phyloP scores from a whole-genome alignment of 2,329 filamentous ascomycete species.

The Karstenula rhodostoma region DNA sequence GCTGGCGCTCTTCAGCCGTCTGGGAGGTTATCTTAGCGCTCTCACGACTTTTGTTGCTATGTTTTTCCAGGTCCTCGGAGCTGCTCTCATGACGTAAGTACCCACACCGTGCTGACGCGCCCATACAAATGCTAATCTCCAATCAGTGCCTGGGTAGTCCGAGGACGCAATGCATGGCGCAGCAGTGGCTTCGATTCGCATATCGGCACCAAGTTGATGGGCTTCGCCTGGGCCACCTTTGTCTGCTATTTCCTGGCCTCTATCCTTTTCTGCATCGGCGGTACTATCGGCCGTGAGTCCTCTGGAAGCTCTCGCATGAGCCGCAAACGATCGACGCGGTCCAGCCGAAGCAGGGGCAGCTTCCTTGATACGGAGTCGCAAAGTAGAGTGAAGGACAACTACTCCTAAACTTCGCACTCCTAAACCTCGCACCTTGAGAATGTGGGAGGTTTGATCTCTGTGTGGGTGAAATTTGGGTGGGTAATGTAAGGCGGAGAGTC shows the following conservation, averaged over 20 bases:
- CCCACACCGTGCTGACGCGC: conserved; percentile 16
- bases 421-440: no score
- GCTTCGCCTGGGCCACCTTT: conserved; percentile 78
- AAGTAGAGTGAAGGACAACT: conserved; percentile 74
- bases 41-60: conserved; percentile 66
- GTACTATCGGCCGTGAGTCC: conserved; percentile 58
- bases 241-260: conserved; percentile 71
- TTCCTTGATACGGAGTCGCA: conserved; percentile 65
- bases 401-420: conserved; percentile 60
- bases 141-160: conserved; percentile 70
- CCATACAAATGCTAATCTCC: conserved; percentile 17
- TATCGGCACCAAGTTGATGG: conserved; percentile 75
- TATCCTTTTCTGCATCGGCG: conserved; percentile 72
- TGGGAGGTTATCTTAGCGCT: conserved; percentile 73
- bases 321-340: conserved; percentile 55
- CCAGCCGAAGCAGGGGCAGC: conserved; percentile 54
- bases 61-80: conserved; percentile 73
- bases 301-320: conserved; percentile 34
- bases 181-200: conserved; percentile 63
- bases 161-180: conserved; percentile 72
- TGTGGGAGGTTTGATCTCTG: not conserved
- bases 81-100: conserved; percentile 78
- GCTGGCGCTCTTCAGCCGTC: conserved; percentile 73
- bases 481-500: not conserved
- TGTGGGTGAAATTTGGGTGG: not conserved